Base-by-base conservation (phyloP, 2,329 filamentous ascomycete genomes). In the Cordyceps tenuipes region DNA sequence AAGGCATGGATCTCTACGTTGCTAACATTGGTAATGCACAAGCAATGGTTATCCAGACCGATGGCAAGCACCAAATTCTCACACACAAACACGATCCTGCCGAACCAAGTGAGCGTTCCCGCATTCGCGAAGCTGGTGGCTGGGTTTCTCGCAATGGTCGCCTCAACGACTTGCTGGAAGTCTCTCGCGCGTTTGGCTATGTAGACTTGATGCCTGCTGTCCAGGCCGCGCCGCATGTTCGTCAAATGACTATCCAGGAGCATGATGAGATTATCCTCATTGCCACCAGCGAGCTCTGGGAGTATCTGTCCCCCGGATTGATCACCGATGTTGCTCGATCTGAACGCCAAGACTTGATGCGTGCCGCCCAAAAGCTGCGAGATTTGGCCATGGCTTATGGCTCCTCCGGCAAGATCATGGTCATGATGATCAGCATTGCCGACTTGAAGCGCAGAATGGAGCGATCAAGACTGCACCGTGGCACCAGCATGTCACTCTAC, bases 381-480 rank as follows among this genome's bases (percentile, higher is more conserved):
- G 94, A 99, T 75, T 79, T 97, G 59, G 94, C 94, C 47, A 96
- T 99, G 70, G 91, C 93, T 1, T 97, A 97, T 71, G 94, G 94
- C 57, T 90, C 93, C 13, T 92, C 87, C 1, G 88, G 88, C 69
- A 99, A 99, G 76, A 90, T 97, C 64, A 97, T 97, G 92, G 91
- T 99, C 49, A 97, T 97, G 93, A 90, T 99, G 79, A 86, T 99
- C 59, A 93, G 92, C 59, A 89, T 99, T 43, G 87, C 89, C 59
- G 92, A 97, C 69, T 77, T 99, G 58, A 93, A 96, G 75, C 89
- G 90, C 70, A 85, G 91, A 63, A 78, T 81, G 61, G 89, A 95
- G 70, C 84, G 89, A 64, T 89, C 87, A 73, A 87, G 75, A 77
- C 75, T 83, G 62, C 81, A 89, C 72, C 83, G 90, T 60, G 90